These are phyloP conservation scores for Stenogyne calaminthoides DNA, from an alignment of 305 asterid species.

Conservation along the genomic window DNA sequence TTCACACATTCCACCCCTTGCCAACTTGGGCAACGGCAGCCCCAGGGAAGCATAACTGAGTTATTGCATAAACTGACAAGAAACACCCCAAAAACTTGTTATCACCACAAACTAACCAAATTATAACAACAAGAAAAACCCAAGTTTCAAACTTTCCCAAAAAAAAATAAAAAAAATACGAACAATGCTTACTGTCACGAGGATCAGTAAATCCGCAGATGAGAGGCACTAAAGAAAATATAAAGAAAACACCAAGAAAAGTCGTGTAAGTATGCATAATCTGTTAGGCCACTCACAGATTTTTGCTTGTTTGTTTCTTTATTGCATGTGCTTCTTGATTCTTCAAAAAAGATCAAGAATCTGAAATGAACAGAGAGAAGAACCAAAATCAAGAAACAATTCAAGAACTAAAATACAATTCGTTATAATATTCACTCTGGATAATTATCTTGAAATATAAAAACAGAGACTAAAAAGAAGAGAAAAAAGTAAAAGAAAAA, in stretches of 20 bases:
- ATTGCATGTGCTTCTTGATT: slow-evolving; percentile 21
- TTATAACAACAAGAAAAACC: background rate
- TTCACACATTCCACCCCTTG: slow-evolving; percentile 89
- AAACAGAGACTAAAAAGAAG: background rate
- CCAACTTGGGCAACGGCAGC: slow-evolving; percentile 69
- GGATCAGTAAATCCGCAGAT: slow-evolving; percentile 69
- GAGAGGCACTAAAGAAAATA: slow-evolving; percentile 40
- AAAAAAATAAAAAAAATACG: background rate
- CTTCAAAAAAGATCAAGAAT: slow-evolving; percentile 25
- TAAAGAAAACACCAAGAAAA: slow-evolving; percentile 43
- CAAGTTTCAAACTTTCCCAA: background rate
- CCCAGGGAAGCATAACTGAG: slow-evolving; percentile 72
- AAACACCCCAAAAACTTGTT: slow-evolving; percentile 17
- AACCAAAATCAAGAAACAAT: slow-evolving; percentile 8
- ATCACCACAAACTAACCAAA: background rate
- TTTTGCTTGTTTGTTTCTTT: slow-evolving; percentile 17
- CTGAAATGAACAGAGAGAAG: background rate
- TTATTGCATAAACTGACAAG: slow-evolving; percentile 75
- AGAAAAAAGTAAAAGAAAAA: background rate
- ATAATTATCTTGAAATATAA: slow-evolving; percentile 13
- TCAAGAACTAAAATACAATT: slow-evolving; percentile 16
- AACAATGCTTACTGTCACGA: slow-evolving; percentile 66
- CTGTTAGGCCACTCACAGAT: slow-evolving; percentile 32
- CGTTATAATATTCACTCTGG: background rate
- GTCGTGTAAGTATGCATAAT: slow-evolving; percentile 48